Evolutionary conservation across 179 eudicot genomes (phyloP), one percentile per base, ranked within the genome.

Genomic region (Amaranthus tricolor): DNA sequence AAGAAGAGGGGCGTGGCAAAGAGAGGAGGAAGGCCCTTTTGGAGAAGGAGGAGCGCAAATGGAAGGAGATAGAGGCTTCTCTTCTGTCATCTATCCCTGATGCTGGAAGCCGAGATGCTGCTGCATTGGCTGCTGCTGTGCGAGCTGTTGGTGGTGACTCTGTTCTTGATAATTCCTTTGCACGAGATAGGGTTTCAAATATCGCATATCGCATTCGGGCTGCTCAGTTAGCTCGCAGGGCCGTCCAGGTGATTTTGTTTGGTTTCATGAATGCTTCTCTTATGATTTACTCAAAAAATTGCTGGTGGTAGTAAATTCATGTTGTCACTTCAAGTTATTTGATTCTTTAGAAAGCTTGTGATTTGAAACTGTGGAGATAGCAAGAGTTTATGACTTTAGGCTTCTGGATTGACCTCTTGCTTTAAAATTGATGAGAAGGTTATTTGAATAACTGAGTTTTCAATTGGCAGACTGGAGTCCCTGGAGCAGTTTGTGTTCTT

Each of bases 71-170:
- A 49, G 99, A 93, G 82, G 97, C 98, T 81, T 88, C 98, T 67
- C 91, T 95, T 56, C 81, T 95, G 65, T 93, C 99, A 74, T 95
- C 99, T 47, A 93, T 95, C 76, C 99, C 99, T 61, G 90, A 89
- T 86, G 99, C 98, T 83, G 99, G 98, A 69, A 91, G 86, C 76
- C 82, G 99, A 75, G 99, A 95, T 82, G 98, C 99, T 51, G 97
- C 96, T 74, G 99, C 99, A 54, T 85, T 93, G 97, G 93, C 98
- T 61, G 98, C 97, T 74, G 99, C 99, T 75, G 96, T 95, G 72
- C 95, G 99, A 77, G 99, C 99, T 50, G 93, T 95, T 45, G 99
- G 99, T 74, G 91, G 98, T 64, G 99, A 95, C 84, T 95, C 99
- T 77, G 97, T 89, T 82, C 92, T 93, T 78, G 99, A 91, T 78